Base-by-base conservation (phyloP, 495 filamentous ascomycete species). In the Niebla homalea region DNA sequence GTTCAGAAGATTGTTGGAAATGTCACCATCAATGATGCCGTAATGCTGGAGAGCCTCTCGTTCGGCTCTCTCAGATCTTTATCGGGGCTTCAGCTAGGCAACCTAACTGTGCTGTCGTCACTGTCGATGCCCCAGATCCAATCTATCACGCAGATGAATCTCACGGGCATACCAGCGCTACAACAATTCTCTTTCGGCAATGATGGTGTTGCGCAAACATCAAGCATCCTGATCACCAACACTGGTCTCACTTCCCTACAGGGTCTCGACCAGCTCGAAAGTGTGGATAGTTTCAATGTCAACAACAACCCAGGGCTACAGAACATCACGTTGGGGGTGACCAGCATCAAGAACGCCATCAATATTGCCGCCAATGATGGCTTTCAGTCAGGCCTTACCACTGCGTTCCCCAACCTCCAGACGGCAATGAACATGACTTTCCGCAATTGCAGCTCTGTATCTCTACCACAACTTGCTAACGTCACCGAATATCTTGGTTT, bases 401-500 rank as follows among this genome's bases (percentile, higher is more conserved):
- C 83, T 53, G 62, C 62, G 8, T 80, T 97, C 65, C 84, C 89
- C 55, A 78, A 88, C 70, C 78, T 99, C 25, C 67, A 70, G 51
- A 81, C 74, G 68, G 87, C 82, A 48, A 75, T 69, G 63, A 87
- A 94, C 75, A 80, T 95, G 74, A 89, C 87, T 48, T 81, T 96
- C 70, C 76, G 81, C 65, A 90, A 95, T 71, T 81, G 85, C 69
- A 80, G 80, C 55, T 71, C 66, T 39, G 71, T 95, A 64, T 71
- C 65, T 18, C 67, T 90, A 32, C 92, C 92, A 15, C 82, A 84
- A n/a, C 80, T 99, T 37, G 61, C 74, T 53, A 70, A 70, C 26
- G 77, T 94, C 46, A 87, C 84, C 62, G 78, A 82, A 58, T 84
- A 87, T 45, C 73, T 94, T 58, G 83, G 83, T 51, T 85, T 97